Evolutionary conservation across 2,329 filamentous ascomycete species (phyloP).

Genomic region (Neobulgaria alba): DNA sequence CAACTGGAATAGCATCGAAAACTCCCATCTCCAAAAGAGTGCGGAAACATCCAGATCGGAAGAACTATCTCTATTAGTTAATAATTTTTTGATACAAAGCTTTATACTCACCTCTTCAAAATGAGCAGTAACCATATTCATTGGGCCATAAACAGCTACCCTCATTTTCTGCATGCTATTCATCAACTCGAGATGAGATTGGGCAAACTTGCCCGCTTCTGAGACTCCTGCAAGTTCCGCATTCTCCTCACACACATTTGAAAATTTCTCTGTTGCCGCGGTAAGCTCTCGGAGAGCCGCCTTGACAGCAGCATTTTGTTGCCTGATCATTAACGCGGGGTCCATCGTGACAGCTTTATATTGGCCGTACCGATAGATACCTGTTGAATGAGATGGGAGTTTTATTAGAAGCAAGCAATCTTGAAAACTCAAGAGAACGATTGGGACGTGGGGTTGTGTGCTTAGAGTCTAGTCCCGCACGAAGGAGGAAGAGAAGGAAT

Average conservation of each 20-base stretch:
- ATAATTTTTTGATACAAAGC: neutral
- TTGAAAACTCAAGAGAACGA: too few relatives aligned
- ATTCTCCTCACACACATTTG: constrained; percentile 8
- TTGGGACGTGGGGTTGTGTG: too few relatives aligned
- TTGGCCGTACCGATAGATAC: too few relatives aligned
- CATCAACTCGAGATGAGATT: constrained; percentile 8
- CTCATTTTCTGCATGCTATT: constrained; percentile 13
- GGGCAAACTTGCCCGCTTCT: constrained; percentile 7
- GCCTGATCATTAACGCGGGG: constrained; percentile 1
- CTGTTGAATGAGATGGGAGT: too few relatives aligned
- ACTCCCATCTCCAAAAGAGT: too few relatives aligned
- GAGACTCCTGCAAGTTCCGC: constrained; percentile 3
- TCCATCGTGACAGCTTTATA: too few relatives aligned
- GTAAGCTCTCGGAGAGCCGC: constrained; percentile 10
- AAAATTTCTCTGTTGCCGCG: constrained; percentile 11
- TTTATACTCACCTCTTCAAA: constrained; percentile 18
- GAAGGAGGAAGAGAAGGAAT: too few relatives aligned
- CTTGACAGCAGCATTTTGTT: constrained; percentile 13
- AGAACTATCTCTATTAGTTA: constrained; percentile 8
- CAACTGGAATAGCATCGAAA: constrained; percentile 12
- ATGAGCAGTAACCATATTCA: constrained; percentile 17
- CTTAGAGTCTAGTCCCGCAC: too few relatives aligned
- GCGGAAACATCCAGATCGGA: constrained; percentile 9
- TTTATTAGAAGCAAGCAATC: too few relatives aligned
- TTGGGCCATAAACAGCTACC: constrained; percentile 14